Conservation (phyloP, 2,329 filamentous ascomycete genomes). For the Fusarium concolor region DNA sequence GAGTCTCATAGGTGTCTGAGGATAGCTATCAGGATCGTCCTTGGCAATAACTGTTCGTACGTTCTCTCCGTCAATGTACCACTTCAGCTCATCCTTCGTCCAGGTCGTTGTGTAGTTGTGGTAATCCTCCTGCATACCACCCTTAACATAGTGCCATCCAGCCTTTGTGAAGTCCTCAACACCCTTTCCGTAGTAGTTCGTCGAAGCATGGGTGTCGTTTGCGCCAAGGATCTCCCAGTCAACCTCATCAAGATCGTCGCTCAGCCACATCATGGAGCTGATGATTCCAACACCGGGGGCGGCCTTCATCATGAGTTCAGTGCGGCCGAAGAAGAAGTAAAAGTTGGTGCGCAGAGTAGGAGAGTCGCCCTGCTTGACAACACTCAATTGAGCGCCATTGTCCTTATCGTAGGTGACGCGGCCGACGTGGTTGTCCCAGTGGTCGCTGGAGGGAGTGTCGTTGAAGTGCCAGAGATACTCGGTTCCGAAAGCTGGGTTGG, state of each 20-base stretch:
- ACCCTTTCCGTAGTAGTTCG: constrained; percentile 86
- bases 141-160: constrained; percentile 65
- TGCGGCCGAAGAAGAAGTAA: constrained; percentile 87
- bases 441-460: constrained; percentile 64
- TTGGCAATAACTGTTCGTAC: constrained; percentile 72
- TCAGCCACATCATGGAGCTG: constrained; percentile 84
- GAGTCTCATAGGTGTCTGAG: constrained; percentile 81
- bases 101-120: constrained; percentile 84
- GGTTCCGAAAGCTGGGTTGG: constrained; percentile 77
- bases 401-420: constrained; percentile 69
- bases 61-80: constrained; percentile 74
- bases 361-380: constrained; percentile 76
- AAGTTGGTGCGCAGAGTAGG: constrained; percentile 83
- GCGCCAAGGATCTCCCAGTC: constrained; percentile 86
- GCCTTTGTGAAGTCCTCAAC: constrained; percentile 72
- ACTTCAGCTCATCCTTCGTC: constrained; percentile 74
- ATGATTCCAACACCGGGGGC: constrained; percentile 81
- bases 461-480: constrained; percentile 74
- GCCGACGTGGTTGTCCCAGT: constrained; percentile 76
- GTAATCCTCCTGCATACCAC: constrained; percentile 68
- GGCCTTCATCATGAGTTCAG: constrained; percentile 82
- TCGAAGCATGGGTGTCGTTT: constrained; percentile 71
- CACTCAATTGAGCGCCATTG: constrained; percentile 77
- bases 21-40: constrained; percentile 73
- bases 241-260: constrained; percentile 86